Evolutionary conservation across 345 rosid species (phyloP), one percentile per base, ranked within the genome.

Genomic region (Aethionema arabicum): DNA sequence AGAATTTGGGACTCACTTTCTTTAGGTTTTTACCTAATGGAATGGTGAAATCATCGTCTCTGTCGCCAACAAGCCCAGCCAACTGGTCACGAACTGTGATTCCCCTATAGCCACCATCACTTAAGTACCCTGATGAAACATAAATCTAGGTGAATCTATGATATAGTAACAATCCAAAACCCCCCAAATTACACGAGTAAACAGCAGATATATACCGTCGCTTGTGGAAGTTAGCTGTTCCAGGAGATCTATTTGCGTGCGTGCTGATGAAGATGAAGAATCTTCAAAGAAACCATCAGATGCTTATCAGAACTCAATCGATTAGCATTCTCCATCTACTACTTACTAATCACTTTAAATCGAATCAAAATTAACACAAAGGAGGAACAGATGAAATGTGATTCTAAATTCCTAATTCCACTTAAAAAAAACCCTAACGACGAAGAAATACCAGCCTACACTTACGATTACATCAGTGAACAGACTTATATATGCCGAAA

Each of bases 1-100:
- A 73, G 79, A 86, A 75, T 65, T 76, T 88, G 4, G 87, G 78
- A 72, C 85, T 85, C 63, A 82, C 72, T 82, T 92, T 92, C 88
- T 89, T 92, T 59, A 89, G 31, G 65, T 79, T 74, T 59, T 89
- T 92, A 5, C 96, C 93, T 54, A 92, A 52, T 1, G 88, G 88
- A 52, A 89, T 71, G 61, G 57, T 76, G 72, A 92, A 92, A 35
- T 92, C 85, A 49, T 82, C 95, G 52, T 79, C 91, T 74, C 91
- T 76, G 27, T 77, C 86, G 39, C 86, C 91, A 45, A 72, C 76
- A 67, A 92, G 76, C 11, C 56, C 70, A n/a, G 63, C 81, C 3
- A 92, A 87, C 55, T 87, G 95, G 9, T 87, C 85, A n/a, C 90
- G 83, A 30, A 92, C 59, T 4, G 88, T 77, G 43, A 78, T 45